Evolutionary conservation across 352 stramenopile genomes (phyloP).

Genomic region (Globisporangium abappressorium): DNA sequence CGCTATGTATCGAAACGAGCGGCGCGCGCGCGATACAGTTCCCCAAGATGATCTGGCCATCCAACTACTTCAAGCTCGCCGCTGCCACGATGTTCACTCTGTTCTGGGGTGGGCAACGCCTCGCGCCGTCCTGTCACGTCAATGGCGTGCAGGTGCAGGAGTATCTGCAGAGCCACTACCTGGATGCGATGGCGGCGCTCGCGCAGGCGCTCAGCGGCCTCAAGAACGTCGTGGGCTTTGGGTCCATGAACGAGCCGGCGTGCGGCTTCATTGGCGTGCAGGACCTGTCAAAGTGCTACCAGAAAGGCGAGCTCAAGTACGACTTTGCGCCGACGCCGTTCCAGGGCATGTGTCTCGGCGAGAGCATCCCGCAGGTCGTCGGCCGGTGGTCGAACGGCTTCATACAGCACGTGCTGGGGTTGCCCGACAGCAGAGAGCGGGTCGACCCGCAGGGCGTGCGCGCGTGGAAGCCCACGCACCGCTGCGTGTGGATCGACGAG

Average conservation of each 20-base stretch:
- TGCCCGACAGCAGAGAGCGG: constrained; percentile 37
- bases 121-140: constrained; percentile 69
- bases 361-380: constrained; percentile 55
- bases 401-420: constrained; percentile 68
- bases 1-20: constrained; percentile 69
- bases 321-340: constrained; percentile 75
- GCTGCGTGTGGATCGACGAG: constrained; percentile 82
- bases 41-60: constrained; percentile 92
- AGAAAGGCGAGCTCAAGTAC: constrained; percentile 64
- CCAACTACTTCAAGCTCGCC: constrained; percentile 90
- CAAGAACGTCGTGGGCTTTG: constrained; percentile 87
- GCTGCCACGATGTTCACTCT: constrained; percentile 91
- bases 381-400: constrained; percentile 73
- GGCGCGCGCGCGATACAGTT: constrained; percentile 35
- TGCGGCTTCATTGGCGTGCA: constrained; percentile 68
- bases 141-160: constrained; percentile 78
- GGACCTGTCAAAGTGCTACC: constrained; percentile 56
- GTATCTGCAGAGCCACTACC: constrained; percentile 87
- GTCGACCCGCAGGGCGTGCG: constrained; percentile 54
- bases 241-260: constrained; percentile 91
- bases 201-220: constrained; percentile 59
- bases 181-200: constrained; percentile 69
- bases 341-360: constrained; percentile 76
- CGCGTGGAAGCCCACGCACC: constrained; percentile 64
- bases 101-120: constrained; percentile 78